Evolutionary conservation across 2,329 filamentous ascomycete genomes (phyloP), one percentile per base, ranked within the genome.

Genomic region (Alternaria dauci): DNA sequence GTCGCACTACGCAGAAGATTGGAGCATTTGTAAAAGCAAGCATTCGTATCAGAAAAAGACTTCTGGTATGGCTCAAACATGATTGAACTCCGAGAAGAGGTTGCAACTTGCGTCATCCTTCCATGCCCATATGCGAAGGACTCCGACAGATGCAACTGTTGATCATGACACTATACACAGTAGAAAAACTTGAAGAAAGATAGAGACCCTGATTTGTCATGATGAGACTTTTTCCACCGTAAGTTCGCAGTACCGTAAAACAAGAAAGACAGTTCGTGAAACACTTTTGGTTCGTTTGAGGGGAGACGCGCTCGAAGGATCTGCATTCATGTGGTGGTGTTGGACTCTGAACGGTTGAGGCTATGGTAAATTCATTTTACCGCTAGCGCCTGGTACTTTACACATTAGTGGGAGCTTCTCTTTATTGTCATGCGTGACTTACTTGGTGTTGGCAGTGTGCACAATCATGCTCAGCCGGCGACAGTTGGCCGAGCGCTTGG

Each of bases 401-500:
- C 1, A 18, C 5, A 4, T 42, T n/a, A 53, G 56, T 30, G 12
- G 14, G 9, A 1, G 3, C 25, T 20, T 18, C 11, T n/a, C 7
- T 9, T 8, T 8, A 1, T 16, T 2, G 3, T 36, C 16, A 4
- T 11, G n/a, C 4, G 12, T 41, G 12, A 54, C 42, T 36, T 23
- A 48, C 43, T 20, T 38, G n/a, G 23, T 1, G 14, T 36, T 2
- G n/a, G 8, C 1, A 43, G 28, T 6, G 50, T 44, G 20, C 23
- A 11, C 20, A 5, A 20, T 12, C 52, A n/a, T 12, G 23, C 11
- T 52, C 20, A 43, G 14, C 47, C 47, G 20, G 39, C 12, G 59
- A 63, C 52, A 11, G 60, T 61, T 1, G 71, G 70, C 23, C 52
- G 59, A 23, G 51, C 43, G n/a, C 52, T 60, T 11, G 66, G 44